Base-by-base conservation (phyloP, 2,329 filamentous ascomycete genomes). In the Pseudocercospora eumusae region DNA sequence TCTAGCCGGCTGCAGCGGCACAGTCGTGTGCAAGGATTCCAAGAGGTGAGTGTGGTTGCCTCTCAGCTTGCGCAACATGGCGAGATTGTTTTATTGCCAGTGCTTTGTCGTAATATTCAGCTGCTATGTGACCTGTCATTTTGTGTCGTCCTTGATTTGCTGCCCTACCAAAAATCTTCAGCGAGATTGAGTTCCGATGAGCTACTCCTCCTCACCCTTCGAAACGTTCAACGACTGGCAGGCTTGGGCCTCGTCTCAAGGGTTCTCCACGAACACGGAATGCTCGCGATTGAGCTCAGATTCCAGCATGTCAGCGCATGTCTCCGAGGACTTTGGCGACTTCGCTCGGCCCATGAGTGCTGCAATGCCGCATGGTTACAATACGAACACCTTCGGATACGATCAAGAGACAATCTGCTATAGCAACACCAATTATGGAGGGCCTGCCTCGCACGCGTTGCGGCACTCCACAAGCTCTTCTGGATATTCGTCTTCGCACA, bases 1-100 rank as follows among this genome's bases (percentile, higher is more conserved):
- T 61, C 25, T 27, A 58, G 61, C 55, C 15, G 36, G 47, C 31
- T 66, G 64, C 59, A 66, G 63, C 63, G 59, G 63, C 57, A 57
- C 36, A 45, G 55, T 33, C 21, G 59, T 58, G 63, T 36, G 56
- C 62, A 57, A 64, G 61, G 64, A 64, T 63, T 63, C 52, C 45
- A 36, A 27, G 27, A 49, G 23, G 55, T 57, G 57, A 60, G 57
- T 50, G 27, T 56, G 52, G 44, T 45, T 23, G 33, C 36, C 40
- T 56, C 21, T 53, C 57, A 60, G 59, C 56, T 62, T 42, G 40
- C 47, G 47, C 47, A 52, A 25, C 23, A 52, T 27, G 47, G 25
- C 25, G n/a, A 57, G 15, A 23, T 18, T n/a, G 42, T 59, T 21
- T 18, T 59, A 42, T 50, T 59, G 27, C 47, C 47, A 52, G 47